A percentile compares a stretch with the other conserved stretches of the same genome.
phyloP scores from a whole-genome alignment of 2,329 filamentous ascomycete genomes.

The Lomentospora prolificans region DNA sequence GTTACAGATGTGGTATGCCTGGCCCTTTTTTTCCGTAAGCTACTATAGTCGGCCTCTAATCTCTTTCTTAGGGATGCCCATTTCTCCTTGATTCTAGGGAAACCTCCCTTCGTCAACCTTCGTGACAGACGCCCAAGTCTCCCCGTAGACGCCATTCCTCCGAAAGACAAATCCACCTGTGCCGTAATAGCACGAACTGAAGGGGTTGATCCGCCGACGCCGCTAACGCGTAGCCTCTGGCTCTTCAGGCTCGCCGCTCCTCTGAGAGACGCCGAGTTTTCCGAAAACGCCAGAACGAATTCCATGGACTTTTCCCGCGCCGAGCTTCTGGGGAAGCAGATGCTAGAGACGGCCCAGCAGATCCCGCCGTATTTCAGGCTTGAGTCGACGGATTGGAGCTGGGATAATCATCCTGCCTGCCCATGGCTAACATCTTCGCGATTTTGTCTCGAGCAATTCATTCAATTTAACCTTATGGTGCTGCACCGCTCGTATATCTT shows the following conservation, averaged over 20 bases:
- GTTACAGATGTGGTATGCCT: conserved; percentile 30
- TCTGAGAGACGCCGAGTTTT: conserved; percentile 41
- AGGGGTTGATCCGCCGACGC: conserved; percentile 42
- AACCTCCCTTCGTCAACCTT: conserved; percentile 46
- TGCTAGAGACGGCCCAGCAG: conserved; percentile 35
- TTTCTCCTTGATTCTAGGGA: conserved; percentile 41
- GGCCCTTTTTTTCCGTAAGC: background rate
- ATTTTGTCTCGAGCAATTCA: conserved; percentile 35
- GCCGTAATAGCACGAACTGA: conserved; percentile 37
- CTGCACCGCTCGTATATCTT: conserved; percentile 55
- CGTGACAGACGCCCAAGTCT: conserved; percentile 34
- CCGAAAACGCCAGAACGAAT: conserved; percentile 46
- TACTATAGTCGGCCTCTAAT: background rate
- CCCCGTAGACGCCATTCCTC: conserved; percentile 43
- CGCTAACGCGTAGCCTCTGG: conserved; percentile 44
- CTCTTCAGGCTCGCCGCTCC: conserved; percentile 35
- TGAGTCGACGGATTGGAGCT: conserved; percentile 46
- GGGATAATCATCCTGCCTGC: conserved; percentile 42
- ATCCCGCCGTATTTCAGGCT: conserved; percentile 44
- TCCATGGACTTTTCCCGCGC: conserved; percentile 44
- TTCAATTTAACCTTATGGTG: conserved; percentile 46
- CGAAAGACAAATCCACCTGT: conserved; percentile 34
- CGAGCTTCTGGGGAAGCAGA: conserved; percentile 41
- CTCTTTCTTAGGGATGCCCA: conserved; percentile 35
- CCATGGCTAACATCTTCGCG: conserved; percentile 41